A percentile compares a stretch with the other conserved stretches of the same genome.
phyloP scores from a whole-genome alignment of 2,329 filamentous ascomycete species.

The Monosporascus sp. region DNA sequence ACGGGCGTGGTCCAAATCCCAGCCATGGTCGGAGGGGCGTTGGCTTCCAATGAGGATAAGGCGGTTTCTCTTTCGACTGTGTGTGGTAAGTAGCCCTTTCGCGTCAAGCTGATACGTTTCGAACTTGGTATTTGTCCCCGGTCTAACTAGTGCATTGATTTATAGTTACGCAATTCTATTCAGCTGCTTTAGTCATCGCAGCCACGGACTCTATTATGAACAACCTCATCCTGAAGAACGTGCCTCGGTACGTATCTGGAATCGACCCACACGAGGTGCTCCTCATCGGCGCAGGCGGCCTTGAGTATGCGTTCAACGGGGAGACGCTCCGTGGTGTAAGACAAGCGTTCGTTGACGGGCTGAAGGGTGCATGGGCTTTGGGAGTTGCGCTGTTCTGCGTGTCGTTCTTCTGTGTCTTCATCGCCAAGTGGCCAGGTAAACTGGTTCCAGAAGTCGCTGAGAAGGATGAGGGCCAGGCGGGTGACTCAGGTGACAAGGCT shows the following conservation, averaged over 20 bases:
- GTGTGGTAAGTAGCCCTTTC: too few relatives aligned
- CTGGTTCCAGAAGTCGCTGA: neutral
- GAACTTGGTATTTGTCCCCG: too few relatives aligned
- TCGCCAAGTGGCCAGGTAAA: slow-evolving; percentile 9
- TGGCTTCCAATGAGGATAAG: too few relatives aligned
- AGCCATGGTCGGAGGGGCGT: too few relatives aligned
- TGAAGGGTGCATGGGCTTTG: slow-evolving; percentile 6
- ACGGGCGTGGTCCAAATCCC: too few relatives aligned
- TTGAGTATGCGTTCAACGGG: slow-evolving; percentile 4
- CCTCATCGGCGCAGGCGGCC: slow-evolving; percentile 4
- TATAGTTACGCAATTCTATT: slow-evolving; percentile 8
- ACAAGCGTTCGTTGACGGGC: slow-evolving; percentile 6
- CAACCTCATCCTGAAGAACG: slow-evolving; percentile 5
- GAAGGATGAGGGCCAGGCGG: neutral
- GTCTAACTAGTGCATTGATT: too few relatives aligned
- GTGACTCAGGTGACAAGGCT: neutral
- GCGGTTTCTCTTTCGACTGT: too few relatives aligned
- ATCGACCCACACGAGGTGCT: slow-evolving; percentile 1
- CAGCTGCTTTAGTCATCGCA: slow-evolving; percentile 2
- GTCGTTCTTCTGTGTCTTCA: slow-evolving; percentile 6
- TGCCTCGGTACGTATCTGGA: slow-evolving; percentile 4
- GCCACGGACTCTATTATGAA: slow-evolving; percentile 8
- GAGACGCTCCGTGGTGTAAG: slow-evolving; percentile 4
- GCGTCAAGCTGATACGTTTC: too few relatives aligned
- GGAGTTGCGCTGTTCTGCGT: slow-evolving; percentile 5